These are phyloP conservation scores for Chionographis japonica DNA, from an alignment of 106 monocot genomes.

Conservation along the genomic window DNA sequence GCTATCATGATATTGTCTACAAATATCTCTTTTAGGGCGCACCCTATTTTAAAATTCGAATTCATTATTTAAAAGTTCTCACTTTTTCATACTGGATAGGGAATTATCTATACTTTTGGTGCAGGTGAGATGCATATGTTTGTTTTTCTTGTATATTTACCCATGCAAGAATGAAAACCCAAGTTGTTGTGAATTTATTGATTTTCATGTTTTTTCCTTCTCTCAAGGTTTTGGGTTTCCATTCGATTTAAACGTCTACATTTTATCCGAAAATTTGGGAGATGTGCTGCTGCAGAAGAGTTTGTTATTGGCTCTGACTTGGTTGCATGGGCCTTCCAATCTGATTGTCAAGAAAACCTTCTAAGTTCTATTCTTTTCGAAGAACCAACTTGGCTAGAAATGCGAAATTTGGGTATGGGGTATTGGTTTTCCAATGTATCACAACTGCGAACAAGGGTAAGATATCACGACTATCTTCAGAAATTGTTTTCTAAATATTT, in stretches of 20 bases:
- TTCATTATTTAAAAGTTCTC: too few species aligned
- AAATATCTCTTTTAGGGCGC: too few species aligned
- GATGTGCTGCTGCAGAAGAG: conserved; percentile 32
- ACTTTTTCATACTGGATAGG: not conserved
- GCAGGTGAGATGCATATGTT: conserved; percentile 13
- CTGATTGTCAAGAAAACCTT: conserved; percentile 90
- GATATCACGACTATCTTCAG: not conserved
- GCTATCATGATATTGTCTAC: too few species aligned
- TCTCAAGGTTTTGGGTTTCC: conserved; percentile 89
- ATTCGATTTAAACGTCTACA: conserved; percentile 59
- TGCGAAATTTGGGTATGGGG: conserved; percentile 82
- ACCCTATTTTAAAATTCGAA: too few species aligned
- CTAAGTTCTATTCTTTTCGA: conserved; percentile 63
- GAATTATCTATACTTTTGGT: conserved; percentile 11
- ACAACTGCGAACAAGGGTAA: conserved; percentile 68
- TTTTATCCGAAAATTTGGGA: conserved; percentile 43
- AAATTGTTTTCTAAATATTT: not conserved
- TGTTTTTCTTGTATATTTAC: conserved; percentile 7
- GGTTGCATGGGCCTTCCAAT: conserved; percentile 85
- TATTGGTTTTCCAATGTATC: conserved; percentile 73
- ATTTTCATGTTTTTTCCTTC: conserved; percentile 24
- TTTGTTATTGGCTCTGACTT: conserved; percentile 39
- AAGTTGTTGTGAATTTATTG: conserved; percentile 10
- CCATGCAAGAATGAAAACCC: conserved; percentile 15
- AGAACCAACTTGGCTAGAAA: conserved; percentile 86